A percentile compares a stretch with the other conserved stretches of the same genome.
phyloP scores from a whole-genome alignment of 1,284 basidiomycete genomes.

The Earliella scabrosa region DNA sequence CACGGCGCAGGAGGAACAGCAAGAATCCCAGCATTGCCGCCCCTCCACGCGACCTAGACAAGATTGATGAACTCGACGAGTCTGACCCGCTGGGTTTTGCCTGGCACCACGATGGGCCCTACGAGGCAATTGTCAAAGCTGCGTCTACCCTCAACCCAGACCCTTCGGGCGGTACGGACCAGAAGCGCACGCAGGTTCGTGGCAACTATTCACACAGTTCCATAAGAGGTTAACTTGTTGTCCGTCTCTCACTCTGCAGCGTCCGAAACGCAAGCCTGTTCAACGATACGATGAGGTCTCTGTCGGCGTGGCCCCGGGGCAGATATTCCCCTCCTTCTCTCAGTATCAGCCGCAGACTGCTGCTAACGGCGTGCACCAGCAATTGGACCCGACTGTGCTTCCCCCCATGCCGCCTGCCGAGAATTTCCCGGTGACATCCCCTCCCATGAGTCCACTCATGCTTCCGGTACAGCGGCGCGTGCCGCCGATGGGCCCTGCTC shows the following conservation, averaged over 20 bases:
- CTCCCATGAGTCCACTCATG: constrained; percentile 15
- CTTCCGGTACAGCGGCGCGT: constrained; percentile 19
- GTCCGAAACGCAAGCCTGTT: constrained; percentile 20
- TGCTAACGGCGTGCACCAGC: constrained; percentile 1
- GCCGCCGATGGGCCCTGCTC: constrained; percentile 12
- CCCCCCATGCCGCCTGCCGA: constrained; percentile 11
- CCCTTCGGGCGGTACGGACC: constrained; percentile 2
- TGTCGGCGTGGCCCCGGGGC: constrained; percentile 32
- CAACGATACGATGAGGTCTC: constrained; percentile 22
- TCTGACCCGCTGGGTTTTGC: constrained; percentile 63
- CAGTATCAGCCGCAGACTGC: constrained; percentile 17
- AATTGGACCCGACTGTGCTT: background rate
- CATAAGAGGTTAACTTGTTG: background rate
- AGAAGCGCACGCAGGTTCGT: constrained; percentile 13
- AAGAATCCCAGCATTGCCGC: constrained; percentile 30
- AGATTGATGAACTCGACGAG: constrained; percentile 77
- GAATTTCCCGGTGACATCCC: constrained; percentile 13
- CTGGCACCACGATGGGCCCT: constrained; percentile 71
- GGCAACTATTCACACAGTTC: too few relatives aligned
- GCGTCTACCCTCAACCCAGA: constrained; percentile 13
- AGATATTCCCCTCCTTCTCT: constrained; percentile 34
- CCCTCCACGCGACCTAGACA: constrained; percentile 54
- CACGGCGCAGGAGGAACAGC: constrained; percentile 25
- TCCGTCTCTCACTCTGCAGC: background rate
- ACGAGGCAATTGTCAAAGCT: constrained; percentile 51